Base-by-base conservation (phyloP, 2,329 filamentous ascomycete genomes). In the Aureobasidium subglaciale region DNA sequence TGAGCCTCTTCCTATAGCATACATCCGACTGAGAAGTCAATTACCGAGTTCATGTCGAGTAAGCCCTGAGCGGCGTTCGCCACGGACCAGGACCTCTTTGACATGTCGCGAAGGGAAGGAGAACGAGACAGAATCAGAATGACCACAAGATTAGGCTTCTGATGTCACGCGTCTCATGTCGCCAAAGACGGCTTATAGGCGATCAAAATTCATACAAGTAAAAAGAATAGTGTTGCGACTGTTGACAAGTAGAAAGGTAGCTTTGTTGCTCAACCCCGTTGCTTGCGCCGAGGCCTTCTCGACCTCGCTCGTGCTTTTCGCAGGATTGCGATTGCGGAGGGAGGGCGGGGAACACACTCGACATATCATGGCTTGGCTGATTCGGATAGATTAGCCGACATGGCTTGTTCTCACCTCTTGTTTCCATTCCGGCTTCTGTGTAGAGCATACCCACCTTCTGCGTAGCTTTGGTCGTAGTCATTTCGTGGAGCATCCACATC, bases 21-120 rank as follows among this genome's bases (percentile, higher is more conserved):
- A 3, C 3, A 20, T 13, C 2, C 5, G 10, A 5, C 16, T 30
- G 13, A 11, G 15, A 38, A 29, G 7, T 20, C 18, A 43, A 38
- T 52, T 38, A 52, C 55, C 45, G 45, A 48, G 15, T 52, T 45
- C 55, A 56, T 56, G 30, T 56, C 55, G 27, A 50, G 45, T 45
- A 52, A 37, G 27, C 46, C 55, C 29, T 56, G 55, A 35, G 45
- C 45, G 37, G 45, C 46, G 25, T 56, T 56, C 22, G 55, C 55
- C 45, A 52, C 46, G 37, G 55, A 56, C 55, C 55, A 56, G 8
- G 55, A 52, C 13, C 55, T 20, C 32, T 56, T 56, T 24, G 46
- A 56, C 55, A 56, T 56, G n/a, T 16, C 40, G 40, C 24, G 18
- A 49, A 22, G 3, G 16, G 11, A 29, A 42, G 16, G 15, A 34